Percentiles rank a stretch among this genome's conserved stretches.
Evolutionary conservation across 2,329 filamentous ascomycete species (phyloP).

Genomic region (Cladophialophora yegresii): DNA sequence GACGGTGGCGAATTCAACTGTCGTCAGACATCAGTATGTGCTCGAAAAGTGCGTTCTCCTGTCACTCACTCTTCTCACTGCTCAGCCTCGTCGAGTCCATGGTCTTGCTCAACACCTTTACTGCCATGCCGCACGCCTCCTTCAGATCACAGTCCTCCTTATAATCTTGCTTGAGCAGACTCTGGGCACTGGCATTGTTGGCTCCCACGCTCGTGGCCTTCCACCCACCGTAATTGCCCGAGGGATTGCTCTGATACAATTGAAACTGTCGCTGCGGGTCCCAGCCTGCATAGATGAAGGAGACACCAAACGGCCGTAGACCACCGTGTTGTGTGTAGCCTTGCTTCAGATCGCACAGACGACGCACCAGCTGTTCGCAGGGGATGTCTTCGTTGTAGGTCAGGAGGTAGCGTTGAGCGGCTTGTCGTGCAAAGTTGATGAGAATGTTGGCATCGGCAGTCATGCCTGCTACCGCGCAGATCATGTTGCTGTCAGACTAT

Average conservation of each 20-base stretch:
- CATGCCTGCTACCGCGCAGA: constrained; percentile 98
- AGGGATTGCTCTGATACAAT: constrained; percentile 98
- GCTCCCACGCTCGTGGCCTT: constrained; percentile 97
- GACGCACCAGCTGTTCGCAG: constrained; percentile 95
- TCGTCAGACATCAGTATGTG: constrained; percentile 16
- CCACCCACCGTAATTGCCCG: constrained; percentile 98
- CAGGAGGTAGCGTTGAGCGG: constrained; percentile 93
- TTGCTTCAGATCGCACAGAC: constrained; percentile 97
- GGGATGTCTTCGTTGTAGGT: constrained; percentile 99
- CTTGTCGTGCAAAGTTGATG: constrained; percentile 98
- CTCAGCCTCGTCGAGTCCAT: constrained; percentile 99
- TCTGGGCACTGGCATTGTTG: constrained; percentile 97
- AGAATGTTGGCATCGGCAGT: constrained; percentile 99
- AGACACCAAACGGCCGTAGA: constrained; percentile 95
- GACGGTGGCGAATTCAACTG: constrained; percentile 97
- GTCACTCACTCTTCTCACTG: constrained; percentile 90
- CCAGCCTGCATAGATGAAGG: constrained; percentile 99
- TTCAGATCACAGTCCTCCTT: constrained; percentile 96
- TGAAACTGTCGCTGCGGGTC: constrained; percentile 96
- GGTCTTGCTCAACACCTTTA: constrained; percentile 99
- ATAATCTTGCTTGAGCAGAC: constrained; percentile 97
- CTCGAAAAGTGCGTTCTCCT: constrained; percentile 11
- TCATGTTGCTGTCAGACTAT: constrained; percentile 79
- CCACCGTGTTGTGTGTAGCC: constrained; percentile 99
- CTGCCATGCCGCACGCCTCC: constrained; percentile 94